Conservation (phyloP, 352 stramenopile genomes). For the Pythium oligandrum region DNA sequence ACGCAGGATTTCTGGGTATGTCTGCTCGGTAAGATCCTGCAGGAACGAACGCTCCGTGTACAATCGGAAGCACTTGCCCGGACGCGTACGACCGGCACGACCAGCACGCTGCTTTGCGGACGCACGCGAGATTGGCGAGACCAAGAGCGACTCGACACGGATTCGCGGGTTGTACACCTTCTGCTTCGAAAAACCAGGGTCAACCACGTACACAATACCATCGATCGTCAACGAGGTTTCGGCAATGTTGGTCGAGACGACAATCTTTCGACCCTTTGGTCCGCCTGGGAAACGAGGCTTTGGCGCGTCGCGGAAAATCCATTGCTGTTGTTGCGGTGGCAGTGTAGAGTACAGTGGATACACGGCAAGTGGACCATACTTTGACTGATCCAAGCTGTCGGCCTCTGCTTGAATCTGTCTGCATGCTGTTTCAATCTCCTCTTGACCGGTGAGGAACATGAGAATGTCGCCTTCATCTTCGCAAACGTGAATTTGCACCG, state of each 20-base stretch:
- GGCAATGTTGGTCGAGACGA: conserved; percentile 99
- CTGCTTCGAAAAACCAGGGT: conserved; percentile 99
- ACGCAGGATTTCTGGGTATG: conserved; percentile 98
- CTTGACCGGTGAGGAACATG: conserved; percentile 98
- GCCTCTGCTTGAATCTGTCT: conserved; percentile 85
- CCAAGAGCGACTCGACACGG: conserved; percentile 97
- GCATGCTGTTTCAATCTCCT: conserved; percentile 98
- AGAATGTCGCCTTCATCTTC: conserved; percentile 97
- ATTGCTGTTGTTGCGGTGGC: conserved; percentile 97
- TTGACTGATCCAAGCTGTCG: conserved; percentile 91
- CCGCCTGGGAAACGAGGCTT: conserved; percentile 79
- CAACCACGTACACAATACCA: conserved; percentile 99
- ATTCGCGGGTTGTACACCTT: conserved; percentile 99
- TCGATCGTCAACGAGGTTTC: conserved; percentile 99
- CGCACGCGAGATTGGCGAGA: conserved; percentile 97
- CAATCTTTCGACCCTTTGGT: conserved; percentile 92
- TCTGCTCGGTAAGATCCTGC: conserved; percentile 97
- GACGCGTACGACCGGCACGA: conserved; percentile 87
- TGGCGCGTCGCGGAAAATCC: conserved; percentile 98
- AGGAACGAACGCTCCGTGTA: conserved; percentile 98
- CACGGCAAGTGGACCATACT: conserved; percentile 90
- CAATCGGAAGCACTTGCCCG: conserved; percentile 95
- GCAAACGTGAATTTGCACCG: conserved; percentile 96
- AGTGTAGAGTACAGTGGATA: conserved; percentile 98
- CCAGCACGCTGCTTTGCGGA: conserved; percentile 92